Conservation (phyloP, 345 rosid species). For the Salix suchowensis region DNA sequence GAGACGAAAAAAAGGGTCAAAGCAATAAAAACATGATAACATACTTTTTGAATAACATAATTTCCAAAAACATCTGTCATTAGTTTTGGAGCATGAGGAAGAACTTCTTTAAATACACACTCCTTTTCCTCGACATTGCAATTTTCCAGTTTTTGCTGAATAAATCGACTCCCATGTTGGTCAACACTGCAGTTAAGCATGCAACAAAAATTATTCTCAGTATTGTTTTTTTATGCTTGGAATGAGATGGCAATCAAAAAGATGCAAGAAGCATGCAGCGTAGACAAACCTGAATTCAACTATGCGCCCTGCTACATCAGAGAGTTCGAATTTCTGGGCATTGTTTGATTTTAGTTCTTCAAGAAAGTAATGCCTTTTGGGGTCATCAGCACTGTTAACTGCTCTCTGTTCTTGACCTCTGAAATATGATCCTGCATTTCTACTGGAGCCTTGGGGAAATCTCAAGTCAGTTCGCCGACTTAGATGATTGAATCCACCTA, state of each 20-base stretch:
- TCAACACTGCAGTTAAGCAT: conserved; percentile 57
- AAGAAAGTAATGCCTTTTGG: conserved; percentile 67
- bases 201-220: neutral
- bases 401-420: conserved; percentile 83
- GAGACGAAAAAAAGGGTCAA: conserved; percentile 10
- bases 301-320: conserved; percentile 77
- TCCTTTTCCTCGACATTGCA: conserved; percentile 72
- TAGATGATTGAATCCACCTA: conserved; percentile 45
- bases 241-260: conserved; percentile 3
- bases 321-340: conserved; percentile 72
- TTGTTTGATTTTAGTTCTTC: conserved; percentile 86
- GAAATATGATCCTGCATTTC: conserved; percentile 54
- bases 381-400: conserved; percentile 47
- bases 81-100: conserved; percentile 81
- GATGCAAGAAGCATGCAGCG: conserved; percentile 13
- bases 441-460: conserved; percentile 47
- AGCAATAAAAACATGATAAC: neutral
- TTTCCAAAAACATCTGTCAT: conserved; percentile 98
- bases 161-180: conserved; percentile 98
- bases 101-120: conserved; percentile 83
- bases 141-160: conserved; percentile 90
- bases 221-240: neutral
- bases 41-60: conserved; percentile 93
- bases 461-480: conserved; percentile 59
- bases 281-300: conserved; percentile 79